These are phyloP conservation scores for Voacanga thouarsii DNA, from an alignment of 257 asterid species.

Conservation along the genomic window DNA sequence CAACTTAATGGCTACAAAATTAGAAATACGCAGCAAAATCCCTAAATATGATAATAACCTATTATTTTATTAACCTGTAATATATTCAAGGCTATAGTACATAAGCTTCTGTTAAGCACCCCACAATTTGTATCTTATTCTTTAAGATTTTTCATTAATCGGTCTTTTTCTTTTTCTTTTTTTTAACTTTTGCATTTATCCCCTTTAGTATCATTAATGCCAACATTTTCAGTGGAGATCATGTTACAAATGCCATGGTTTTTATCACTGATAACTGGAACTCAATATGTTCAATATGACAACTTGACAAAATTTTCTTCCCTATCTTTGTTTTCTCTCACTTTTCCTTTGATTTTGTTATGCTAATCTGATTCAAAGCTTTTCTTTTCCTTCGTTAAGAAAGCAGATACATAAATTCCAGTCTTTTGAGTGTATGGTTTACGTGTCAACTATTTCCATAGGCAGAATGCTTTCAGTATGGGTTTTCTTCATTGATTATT, in stretches of 20 bases:
- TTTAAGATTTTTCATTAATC: constrained; percentile 23
- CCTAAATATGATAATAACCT: too few species aligned
- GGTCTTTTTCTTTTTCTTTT: neutral
- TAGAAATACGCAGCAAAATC: too few species aligned
- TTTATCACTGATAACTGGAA: constrained; percentile 20
- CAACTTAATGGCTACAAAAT: too few species aligned
- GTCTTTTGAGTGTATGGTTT: too few species aligned
- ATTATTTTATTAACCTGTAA: too few species aligned
- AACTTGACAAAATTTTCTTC: constrained; percentile 7
- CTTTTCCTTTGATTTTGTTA: constrained; percentile 27
- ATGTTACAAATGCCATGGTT: constrained; percentile 30
- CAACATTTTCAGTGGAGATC: constrained; percentile 40
- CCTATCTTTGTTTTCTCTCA: constrained; percentile 35
- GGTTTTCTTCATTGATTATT: too few species aligned
- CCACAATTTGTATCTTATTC: neutral
- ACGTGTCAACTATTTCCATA: too few species aligned
- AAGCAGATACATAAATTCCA: constrained; percentile 15
- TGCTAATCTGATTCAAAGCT: constrained; percentile 61
- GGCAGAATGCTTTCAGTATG: too few species aligned
- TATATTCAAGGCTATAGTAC: too few species aligned
- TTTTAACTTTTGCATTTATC: too few species aligned
- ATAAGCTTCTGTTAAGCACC: neutral
- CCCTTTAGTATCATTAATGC: constrained; percentile 18
- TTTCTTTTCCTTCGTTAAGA: constrained; percentile 19
- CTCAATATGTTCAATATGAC: constrained; percentile 17